Base-by-base conservation (phyloP, 306 rosid species). In the Malus sieversii region DNA sequence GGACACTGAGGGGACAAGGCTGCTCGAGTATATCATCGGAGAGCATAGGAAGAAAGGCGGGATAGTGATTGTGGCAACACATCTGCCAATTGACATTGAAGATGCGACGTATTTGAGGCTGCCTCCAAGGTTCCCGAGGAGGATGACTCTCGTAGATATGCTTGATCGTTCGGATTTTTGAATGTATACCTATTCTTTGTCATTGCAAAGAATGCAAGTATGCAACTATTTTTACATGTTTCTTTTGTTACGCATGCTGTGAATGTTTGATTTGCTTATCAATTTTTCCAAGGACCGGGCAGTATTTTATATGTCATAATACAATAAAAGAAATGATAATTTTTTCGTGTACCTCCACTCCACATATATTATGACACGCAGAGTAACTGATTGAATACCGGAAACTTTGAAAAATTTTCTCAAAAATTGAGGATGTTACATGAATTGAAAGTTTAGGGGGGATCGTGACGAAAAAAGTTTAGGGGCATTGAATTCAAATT, bases 91-190 rank as follows among this genome's bases (percentile, higher is more conserved):
- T 59, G 51, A 84, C 81, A 93, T 91, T n/a, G 93, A 89, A 66
- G 98, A 93, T 69, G 78, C 93, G 70, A 83, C 87, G 96, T 13
- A 76, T 74, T 79, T 89, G 83, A 88, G 83, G 86, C 85, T 93
- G 68, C 98, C 98, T 6, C 92, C 98, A 22, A 91, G 98, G 81
- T 93, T 93, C 83, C 98, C 96, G 0, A 84, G 97, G 82, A 86
- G 92, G 82, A 88, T 91, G 88, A 88, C 96, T 1, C 73, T 78
- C 38, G 86, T 74, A n/a, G 97, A 92, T 65, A 92, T 92, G 97
- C 92, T 89, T 70, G 97, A 85, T 66, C 88, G 97, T 12, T 16
- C 55, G 0, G 93, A 89, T 74, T 77, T 89, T 58, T 70, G 74
- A 71, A 10, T 40, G 70, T 19, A n/a, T 10, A 35, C n/a, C 25